Conservation (phyloP, 768 basidiomycete species). For the Neoboletus brunneissimus region DNA sequence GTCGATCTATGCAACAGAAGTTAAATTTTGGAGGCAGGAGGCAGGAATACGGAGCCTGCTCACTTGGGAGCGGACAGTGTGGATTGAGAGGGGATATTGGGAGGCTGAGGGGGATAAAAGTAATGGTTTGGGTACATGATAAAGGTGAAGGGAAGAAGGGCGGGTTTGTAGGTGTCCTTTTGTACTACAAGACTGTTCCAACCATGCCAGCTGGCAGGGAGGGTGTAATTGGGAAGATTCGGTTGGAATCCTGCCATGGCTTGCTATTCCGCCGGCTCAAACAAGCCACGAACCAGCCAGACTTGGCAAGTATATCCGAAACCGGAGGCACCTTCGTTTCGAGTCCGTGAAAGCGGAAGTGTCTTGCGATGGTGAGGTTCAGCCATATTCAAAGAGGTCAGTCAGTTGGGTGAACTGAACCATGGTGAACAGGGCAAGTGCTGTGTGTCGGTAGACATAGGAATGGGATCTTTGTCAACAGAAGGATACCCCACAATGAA, state of each 20-base stretch:
- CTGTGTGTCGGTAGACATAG: neutral
- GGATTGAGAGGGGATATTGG: neutral
- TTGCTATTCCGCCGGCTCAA: neutral
- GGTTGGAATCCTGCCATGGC: neutral
- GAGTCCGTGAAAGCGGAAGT: neutral
- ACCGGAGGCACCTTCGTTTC: neutral
- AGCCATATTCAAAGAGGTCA: neutral
- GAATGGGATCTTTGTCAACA: neutral
- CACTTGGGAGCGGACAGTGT: neutral
- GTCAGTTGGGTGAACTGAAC: neutral
- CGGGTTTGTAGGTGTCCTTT: neutral
- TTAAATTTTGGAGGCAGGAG: neutral
- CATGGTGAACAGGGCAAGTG: neutral
- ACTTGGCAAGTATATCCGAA: neutral
- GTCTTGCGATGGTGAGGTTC: neutral
- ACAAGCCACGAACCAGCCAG: neutral
- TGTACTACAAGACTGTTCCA: slow-evolving; percentile 2
- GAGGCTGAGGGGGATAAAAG: too few species aligned
- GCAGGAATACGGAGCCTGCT: neutral
- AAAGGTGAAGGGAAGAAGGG: neutral
- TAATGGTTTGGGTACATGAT: neutral
- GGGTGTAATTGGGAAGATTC: neutral
- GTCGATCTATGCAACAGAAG: neutral
- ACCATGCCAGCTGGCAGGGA: slow-evolving; percentile 3
- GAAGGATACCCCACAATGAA: neutral